Evolutionary conservation across 805 yeast species (phyloP), one percentile per base, ranked within the genome.

Genomic region (Hanseniaspora vineae): DNA sequence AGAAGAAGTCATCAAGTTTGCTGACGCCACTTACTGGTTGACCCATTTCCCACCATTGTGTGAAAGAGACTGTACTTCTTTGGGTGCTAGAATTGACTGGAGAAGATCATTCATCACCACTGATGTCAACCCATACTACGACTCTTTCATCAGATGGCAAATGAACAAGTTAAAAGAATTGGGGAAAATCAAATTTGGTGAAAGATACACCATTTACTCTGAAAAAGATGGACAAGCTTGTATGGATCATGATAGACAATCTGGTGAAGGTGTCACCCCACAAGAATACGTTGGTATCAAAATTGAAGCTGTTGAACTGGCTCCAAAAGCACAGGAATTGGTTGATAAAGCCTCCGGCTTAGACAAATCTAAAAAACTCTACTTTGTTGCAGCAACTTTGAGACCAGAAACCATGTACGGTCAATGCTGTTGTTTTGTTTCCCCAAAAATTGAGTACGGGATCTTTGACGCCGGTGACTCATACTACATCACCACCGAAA

Each of bases 321-420:
- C 82, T 46, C 69, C 72, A 43, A 71, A 70, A 47, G 70, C 75
- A 49, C 68, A 69, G 37, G 51, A 58, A 44, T 53, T 61, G 29
- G 49, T 64, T 31, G 66, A 62, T n/a, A 58, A 61, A 19, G 46
- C 52, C 46, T 57, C 64, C 20, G 54, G 52, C 13, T 59, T 77
- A 23, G 69, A 66, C 44, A 58, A 65, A 43, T 65, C 72, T 18
- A 86, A 84, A 70, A 83, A 80, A 57, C 72, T 88, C 31, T 87
- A 65, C 69, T 72, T 92, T 51, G 87, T 92, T 45, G 98, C 98
- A 50, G 97, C 97, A 31, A 92, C 98, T 57, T 78, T 92, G 61
- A 81, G 98, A 71, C 97, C 98, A 32, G 98, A 92, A 71, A 92
- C 98, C 56, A 87, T 92, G 97, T 89, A 89, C 61, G 97, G 97